Percentiles rank a stretch among this genome's conserved stretches.
These are phyloP conservation scores for Cryphonectria nitschkei DNA, from an alignment of 2,329 filamentous ascomycete genomes.

Conservation along the genomic window DNA sequence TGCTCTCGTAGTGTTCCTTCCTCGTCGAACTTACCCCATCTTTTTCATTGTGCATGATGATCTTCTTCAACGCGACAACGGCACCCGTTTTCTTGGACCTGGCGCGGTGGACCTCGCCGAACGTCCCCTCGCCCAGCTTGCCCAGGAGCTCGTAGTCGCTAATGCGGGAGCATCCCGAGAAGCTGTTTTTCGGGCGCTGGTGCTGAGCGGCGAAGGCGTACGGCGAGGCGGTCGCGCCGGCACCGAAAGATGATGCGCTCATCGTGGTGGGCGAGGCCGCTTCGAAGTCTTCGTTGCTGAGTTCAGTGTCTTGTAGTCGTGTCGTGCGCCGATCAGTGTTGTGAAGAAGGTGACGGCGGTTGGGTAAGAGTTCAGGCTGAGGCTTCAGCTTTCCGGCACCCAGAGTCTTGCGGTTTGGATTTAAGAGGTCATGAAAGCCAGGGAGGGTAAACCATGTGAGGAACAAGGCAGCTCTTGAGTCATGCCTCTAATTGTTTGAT, in stretches of 20 bases:
- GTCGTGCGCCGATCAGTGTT: background rate
- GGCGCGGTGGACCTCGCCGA: constrained; percentile 94
- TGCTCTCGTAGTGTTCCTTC: constrained; percentile 19
- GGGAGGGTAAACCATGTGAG: background rate
- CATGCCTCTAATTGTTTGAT: background rate
- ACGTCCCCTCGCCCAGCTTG: constrained; percentile 93
- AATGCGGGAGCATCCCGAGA: constrained; percentile 83
- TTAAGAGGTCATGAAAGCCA: background rate
- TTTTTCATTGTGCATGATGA: constrained; percentile 99
- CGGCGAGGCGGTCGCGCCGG: constrained; percentile 47
- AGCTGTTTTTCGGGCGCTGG: constrained; percentile 62
- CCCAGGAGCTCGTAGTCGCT: constrained; percentile 77
- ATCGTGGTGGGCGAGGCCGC: constrained; percentile 27
- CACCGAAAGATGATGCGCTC: constrained; percentile 31
- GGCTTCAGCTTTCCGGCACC: constrained; percentile 1
- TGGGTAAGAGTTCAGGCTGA: background rate
- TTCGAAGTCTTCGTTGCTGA: background rate
- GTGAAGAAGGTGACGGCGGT: background rate
- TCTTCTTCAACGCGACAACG: constrained; percentile 93
- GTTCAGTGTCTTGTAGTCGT: constrained; percentile 5
- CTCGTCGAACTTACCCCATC: constrained; percentile 70
- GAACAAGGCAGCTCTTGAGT: background rate
- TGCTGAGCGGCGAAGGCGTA: constrained; percentile 61
- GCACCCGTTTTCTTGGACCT: constrained; percentile 73
- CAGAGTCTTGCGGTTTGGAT: background rate